These are phyloP conservation scores for Stagonosporopsis chrysanthemi DNA, from an alignment of 2,329 filamentous ascomycete genomes.

Conservation along the genomic window DNA sequence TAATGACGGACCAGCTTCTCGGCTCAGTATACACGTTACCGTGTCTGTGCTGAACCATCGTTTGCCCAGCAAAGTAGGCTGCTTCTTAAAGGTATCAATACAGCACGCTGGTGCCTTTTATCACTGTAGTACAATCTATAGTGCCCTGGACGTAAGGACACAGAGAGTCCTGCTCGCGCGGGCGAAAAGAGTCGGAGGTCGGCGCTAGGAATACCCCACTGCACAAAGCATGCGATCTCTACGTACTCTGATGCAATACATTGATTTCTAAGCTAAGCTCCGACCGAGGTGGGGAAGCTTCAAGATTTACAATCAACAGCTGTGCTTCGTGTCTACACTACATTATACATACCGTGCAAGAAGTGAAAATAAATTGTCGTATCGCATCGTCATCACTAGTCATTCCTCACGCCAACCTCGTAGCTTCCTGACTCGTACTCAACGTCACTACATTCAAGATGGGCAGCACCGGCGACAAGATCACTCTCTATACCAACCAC, in stretches of 20 bases:
- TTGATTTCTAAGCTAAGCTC: constrained; percentile 38
- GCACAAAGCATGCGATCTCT: constrained; percentile 19
- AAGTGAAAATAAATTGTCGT: neutral
- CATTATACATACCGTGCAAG: neutral
- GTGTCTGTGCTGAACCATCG: neutral
- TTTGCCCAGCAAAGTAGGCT: neutral
- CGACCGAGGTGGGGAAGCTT: constrained; percentile 7
- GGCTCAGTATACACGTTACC: neutral
- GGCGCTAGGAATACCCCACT: constrained; percentile 26
- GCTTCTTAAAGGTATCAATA: neutral
- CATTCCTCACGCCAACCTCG: neutral
- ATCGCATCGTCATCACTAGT: constrained; percentile 5
- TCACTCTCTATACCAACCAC: constrained; percentile 75
- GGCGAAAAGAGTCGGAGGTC: constrained; percentile 18
- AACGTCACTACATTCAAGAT: constrained; percentile 4
- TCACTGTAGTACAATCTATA: neutral
- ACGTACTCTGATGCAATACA: constrained; percentile 29
- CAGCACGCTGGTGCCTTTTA: neutral
- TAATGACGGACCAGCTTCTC: neutral
- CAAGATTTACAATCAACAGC: constrained; percentile 6
- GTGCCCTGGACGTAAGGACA: neutral
- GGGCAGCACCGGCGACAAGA: constrained; percentile 51
- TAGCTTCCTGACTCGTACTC: constrained; percentile 12
- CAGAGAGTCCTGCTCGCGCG: neutral
- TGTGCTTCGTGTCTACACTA: neutral